Evolutionary conservation across 2,329 filamentous ascomycete species (phyloP), one percentile per base, ranked within the genome.

Genomic region (Pseudogymnoascus sp.): DNA sequence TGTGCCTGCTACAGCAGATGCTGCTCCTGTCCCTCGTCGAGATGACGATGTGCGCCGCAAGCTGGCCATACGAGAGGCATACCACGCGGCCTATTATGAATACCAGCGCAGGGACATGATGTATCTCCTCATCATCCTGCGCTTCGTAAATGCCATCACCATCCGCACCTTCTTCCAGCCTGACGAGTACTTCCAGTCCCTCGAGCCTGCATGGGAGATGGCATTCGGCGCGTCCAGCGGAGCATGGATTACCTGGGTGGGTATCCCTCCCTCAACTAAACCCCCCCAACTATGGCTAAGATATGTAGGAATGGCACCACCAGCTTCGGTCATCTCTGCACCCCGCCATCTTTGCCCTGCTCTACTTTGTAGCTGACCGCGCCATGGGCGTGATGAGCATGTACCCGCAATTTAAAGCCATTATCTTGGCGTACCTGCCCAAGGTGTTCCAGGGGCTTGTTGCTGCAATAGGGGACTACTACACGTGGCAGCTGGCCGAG

Each of bases 171-270:
- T 97, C 74, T 99, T 99, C 77, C 94, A 99, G 75, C 94, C 94
- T 29, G 94, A 99, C 78, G 94, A 99, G 75, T 97, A 91, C 79
- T 99, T 94, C 71, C 94, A 99, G 73, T 89, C 92, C 1, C 83
- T 97, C 48, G 94, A 99, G 77, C 93, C 94, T 61, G 94, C 94
- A 67, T 97, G 93, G 92, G 80, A 87, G 69, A 81, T 94, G 62
- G 89, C 90, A 2, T 97, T 96, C 80, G 92, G 92, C 21, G 71
- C 79, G 2, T 73, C 81, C 12, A 89, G 87, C 74, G 89, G 90
- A 65, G 91, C 93, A 29, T 99, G 93, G 91, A 82, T 97, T 70
- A 99, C 94, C 65, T 99, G 94, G 94, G 93, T 96, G 80, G 71
- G 82, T 78, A 62, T 42, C 5, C 61, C 60, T 62, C 29, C 25